Base-by-base conservation (phyloP, 371 early-diverging fungal species). In the Mucor sp. region DNA sequence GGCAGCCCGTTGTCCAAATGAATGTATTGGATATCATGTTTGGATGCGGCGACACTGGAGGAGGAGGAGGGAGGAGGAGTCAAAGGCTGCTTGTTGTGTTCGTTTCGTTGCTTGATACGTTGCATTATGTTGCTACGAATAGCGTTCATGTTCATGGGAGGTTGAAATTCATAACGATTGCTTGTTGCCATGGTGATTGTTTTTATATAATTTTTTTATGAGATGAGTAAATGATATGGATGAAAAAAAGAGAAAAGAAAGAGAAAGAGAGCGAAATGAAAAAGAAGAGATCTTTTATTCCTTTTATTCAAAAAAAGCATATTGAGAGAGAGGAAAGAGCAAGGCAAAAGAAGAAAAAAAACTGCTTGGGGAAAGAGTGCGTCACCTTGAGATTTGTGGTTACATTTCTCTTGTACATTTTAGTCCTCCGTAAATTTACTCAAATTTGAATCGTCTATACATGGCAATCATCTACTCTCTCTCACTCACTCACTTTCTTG, bases 1-100 rank as follows among this genome's bases (percentile, higher is more conserved):
- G 80, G 80, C 25, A 80, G 53, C 0, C 80, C 80, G 19, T 76
- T 79, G 55, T 78, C 78, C 60, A 70, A 59, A 66, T 57, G 67
- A 43, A 60, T 55, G 19, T 44, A 44, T 50, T 21, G 63, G 59
- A 69, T 41, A 33, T 60, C 27, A 23, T 21, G 33, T 44, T 67
- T 63, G 33, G 63, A 23, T 27, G 32, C 48, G 23, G 32, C 48
- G 23, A 37, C 37, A 19, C 35, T 41, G 19, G 55, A 47, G 57
- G 65, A 57, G 57, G 65, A 57, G 30, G 59, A 17, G 11, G 48
- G 25, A 61, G 65, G 62, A n/a, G 59, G 23, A 11, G 48, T 35
- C 28, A 50, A 47, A 23, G 53, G 71, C 19, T 21, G 14, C 12
- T 58, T 65, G 17, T 25, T 50, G 9, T 53, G 11, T 53, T 64